A percentile compares a stretch with the other conserved stretches of the same genome.
These are phyloP conservation scores for Biscutella auriculata DNA, from an alignment of 441 rosid genomes.

Conservation along the genomic window DNA sequence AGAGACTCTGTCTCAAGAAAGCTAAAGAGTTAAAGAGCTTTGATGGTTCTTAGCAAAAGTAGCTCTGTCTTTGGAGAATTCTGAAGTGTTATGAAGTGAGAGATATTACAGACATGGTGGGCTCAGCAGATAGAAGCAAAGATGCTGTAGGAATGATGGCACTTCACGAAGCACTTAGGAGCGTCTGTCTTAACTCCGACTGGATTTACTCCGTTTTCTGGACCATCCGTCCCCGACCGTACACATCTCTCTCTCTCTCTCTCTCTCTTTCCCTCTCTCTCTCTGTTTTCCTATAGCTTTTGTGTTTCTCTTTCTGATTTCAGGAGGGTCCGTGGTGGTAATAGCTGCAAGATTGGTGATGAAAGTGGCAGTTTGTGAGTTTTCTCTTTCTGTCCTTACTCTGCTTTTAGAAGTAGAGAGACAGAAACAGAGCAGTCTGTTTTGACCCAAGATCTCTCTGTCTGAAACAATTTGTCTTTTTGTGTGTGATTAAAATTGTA, in stretches of 20 bases:
- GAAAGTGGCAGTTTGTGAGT: slow-evolving; percentile 98
- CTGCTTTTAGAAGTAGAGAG: background rate
- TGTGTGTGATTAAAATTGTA: background rate
- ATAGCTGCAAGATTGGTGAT: slow-evolving; percentile 94
- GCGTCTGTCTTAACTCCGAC: slow-evolving; percentile 88
- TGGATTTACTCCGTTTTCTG: slow-evolving; percentile 99
- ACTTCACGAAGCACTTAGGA: slow-evolving; percentile 97
- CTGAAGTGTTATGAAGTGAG: background rate
- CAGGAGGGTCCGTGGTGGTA: slow-evolving; percentile 96
- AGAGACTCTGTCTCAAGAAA: slow-evolving; percentile 19
- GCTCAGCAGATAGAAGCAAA: slow-evolving; percentile 94
- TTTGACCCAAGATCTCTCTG: slow-evolving; percentile 11
- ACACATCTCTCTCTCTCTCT: background rate
- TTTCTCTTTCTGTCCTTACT: background rate
- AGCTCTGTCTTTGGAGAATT: slow-evolving; percentile 3
- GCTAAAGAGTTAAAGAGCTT: slow-evolving; percentile 18
- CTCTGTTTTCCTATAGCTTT: slow-evolving; percentile 13
- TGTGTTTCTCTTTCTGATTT: slow-evolving; percentile 19
- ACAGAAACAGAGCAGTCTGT: slow-evolving; percentile 17
- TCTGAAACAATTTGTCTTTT: background rate
- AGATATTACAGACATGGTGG: slow-evolving; percentile 79
- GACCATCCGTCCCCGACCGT: slow-evolving; percentile 99
- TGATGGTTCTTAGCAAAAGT: slow-evolving; percentile 12
- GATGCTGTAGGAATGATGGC: slow-evolving; percentile 99
- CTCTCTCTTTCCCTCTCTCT: slow-evolving; percentile 4